phyloP scores from a whole-genome alignment of 768 basidiomycete genomes.

The Amanita rubescens region DNA sequence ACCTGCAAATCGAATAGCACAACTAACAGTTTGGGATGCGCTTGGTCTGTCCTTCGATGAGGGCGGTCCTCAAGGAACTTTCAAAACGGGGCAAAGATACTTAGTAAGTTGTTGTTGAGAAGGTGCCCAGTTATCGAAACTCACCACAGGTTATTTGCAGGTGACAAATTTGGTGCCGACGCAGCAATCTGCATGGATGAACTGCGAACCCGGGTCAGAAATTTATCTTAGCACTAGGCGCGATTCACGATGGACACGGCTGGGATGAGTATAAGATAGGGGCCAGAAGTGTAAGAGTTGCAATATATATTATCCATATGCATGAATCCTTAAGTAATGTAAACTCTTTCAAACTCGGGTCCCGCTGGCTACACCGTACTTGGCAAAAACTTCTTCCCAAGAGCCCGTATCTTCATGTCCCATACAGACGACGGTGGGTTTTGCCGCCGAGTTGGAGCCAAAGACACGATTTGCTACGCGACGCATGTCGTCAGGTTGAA shows the following conservation, averaged over 20 bases:
- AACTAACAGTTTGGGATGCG: slow-evolving; percentile 83
- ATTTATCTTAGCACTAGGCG: slow-evolving; percentile 64
- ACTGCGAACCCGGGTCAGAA: slow-evolving; percentile 47
- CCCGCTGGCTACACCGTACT: slow-evolving; percentile 53
- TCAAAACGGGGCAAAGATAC: slow-evolving; percentile 61
- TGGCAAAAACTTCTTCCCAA: slow-evolving; percentile 52
- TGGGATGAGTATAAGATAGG: slow-evolving; percentile 13
- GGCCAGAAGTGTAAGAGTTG: background rate
- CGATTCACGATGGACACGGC: slow-evolving; percentile 55
- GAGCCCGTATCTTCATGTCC: slow-evolving; percentile 73
- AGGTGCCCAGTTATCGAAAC: slow-evolving; percentile 3
- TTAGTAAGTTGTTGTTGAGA: slow-evolving; percentile 37
- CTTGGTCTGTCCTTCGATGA: slow-evolving; percentile 43
- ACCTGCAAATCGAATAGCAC: slow-evolving; percentile 52
- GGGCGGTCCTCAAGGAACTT: slow-evolving; percentile 37
- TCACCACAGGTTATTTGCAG: slow-evolving; percentile 15
- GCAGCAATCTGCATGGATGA: slow-evolving; percentile 68
- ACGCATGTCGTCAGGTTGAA: slow-evolving; percentile 62
- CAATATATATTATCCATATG: background rate
- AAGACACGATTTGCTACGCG: slow-evolving; percentile 75
- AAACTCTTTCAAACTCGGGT: slow-evolving; percentile 3
- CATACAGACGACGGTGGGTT: slow-evolving; percentile 78
- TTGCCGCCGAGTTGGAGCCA: slow-evolving; percentile 50
- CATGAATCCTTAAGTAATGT: background rate
- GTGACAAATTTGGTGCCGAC: slow-evolving; percentile 68